Base-by-base conservation (phyloP, 371 early-diverging fungal species). In the Phascolomyces articulosus region DNA sequence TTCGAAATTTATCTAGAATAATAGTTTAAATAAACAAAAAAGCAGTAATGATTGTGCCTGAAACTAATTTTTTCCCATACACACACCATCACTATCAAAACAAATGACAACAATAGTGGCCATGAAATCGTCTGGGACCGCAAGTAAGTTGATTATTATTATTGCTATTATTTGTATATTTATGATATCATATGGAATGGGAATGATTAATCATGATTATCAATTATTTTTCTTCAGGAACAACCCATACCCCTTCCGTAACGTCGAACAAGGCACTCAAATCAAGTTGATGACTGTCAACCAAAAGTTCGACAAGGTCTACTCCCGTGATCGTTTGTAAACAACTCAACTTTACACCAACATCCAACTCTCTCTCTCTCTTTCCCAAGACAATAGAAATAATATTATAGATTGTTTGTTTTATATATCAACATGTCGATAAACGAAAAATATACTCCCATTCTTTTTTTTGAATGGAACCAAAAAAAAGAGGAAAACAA, bases 91-190 rank as follows among this genome's bases (percentile, higher is more conserved):
- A 34, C 34, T n/a, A 34, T 34, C 34, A 0, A 34, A 34, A 34
- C 34, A 34, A 34, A 34, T 34, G 11, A 34, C 34, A 66, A 34
- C 38, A 20, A 48, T 55, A 74, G 80, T 65, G 80, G 80, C 41
- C 80, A 80, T 75, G 83, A 83, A 51, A 79, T 80, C 54, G 83
- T 83, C 63, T 83, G 83, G 83, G 83, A 80, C 57, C 79, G 80
- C 59, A 69, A 24, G 51, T 51, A 51, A 11, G 51, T 51, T 23
- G 20, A 24, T 6, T 51, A 16, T 13, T 18, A 44, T n/a, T 51
- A 24, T 6, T 51, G n/a, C 8, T 18, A 44, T n/a, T 18, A 9
- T n/a, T 41, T 9, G 16, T 31, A 41, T n/a, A 9, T 4, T 3
- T n/a, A 16, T 44, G 16, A 44, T 4, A n/a, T 13, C 8, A 18